Conservation (phyloP, 208 protist species). For the Trypanosoma scelopori region DNA sequence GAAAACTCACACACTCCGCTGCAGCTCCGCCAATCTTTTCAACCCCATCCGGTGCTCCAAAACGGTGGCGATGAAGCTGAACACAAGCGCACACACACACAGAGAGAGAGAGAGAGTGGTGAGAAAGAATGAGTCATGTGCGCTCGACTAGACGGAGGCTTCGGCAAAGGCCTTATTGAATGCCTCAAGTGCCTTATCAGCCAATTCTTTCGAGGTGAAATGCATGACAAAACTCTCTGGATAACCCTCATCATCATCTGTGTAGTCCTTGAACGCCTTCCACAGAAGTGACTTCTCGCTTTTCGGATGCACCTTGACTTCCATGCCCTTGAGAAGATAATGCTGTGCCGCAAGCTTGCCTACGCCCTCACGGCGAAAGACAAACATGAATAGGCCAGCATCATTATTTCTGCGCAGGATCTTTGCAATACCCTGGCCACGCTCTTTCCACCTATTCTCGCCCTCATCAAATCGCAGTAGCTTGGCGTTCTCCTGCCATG, state of each 20-base stretch:
- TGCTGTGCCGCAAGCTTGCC: slow-evolving; percentile 88
- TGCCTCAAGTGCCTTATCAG: slow-evolving; percentile 55
- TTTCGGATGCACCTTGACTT: slow-evolving; percentile 65
- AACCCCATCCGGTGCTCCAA: too few relatives aligned
- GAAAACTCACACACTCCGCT: too few relatives aligned
- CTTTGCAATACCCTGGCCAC: slow-evolving; percentile 78
- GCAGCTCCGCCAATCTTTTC: too few relatives aligned
- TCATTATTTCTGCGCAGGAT: slow-evolving; percentile 80
- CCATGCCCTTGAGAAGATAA: slow-evolving; percentile 80
- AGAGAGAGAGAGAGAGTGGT: slow-evolving; percentile 1
- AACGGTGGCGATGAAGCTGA: too few relatives aligned
- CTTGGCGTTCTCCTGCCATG: slow-evolving; percentile 75
- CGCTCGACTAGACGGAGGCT: slow-evolving; percentile 26
- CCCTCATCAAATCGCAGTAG: slow-evolving; percentile 91
- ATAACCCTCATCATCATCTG: slow-evolving; percentile 84
- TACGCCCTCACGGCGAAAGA: slow-evolving; percentile 87
- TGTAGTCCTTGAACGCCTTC: slow-evolving; percentile 82
- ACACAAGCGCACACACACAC: neutral
- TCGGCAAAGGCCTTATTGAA: slow-evolving; percentile 57
- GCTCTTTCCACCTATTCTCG: slow-evolving; percentile 93
- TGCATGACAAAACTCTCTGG: slow-evolving; percentile 87
- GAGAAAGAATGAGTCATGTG: neutral
- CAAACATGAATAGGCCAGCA: slow-evolving; percentile 65
- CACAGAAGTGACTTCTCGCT: slow-evolving; percentile 80
- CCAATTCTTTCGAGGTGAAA: slow-evolving; percentile 63